Conservation (phyloP, 495 filamentous ascomycete genomes). For the Penicillium paxilli region DNA sequence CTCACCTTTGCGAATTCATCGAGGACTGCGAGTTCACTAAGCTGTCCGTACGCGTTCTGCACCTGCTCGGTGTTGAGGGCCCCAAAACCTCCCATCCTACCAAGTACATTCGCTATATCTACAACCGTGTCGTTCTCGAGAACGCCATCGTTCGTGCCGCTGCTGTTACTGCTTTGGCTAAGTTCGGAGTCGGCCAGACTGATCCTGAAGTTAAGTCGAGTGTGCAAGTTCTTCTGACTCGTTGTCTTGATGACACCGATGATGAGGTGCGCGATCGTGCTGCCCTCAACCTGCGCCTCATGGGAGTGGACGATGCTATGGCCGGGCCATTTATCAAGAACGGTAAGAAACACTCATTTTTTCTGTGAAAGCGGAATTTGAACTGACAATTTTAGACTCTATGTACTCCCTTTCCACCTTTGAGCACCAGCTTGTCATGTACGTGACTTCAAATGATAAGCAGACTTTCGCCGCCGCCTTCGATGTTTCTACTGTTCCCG, state of each 20-base stretch:
- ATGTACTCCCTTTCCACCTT: conserved; percentile 96
- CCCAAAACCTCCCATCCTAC: conserved; percentile 94
- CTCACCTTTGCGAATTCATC: conserved; percentile 97
- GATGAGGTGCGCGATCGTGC: conserved; percentile 97
- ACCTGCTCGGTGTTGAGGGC: conserved; percentile 90
- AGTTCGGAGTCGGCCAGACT: conserved; percentile 96
- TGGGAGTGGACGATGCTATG: conserved; percentile 80
- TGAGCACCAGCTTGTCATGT: conserved; percentile 96
- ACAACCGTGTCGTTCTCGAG: conserved; percentile 96
- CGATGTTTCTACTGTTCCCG: conserved; percentile 86
- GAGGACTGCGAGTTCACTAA: conserved; percentile 99
- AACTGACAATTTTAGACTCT: conserved; percentile 34
- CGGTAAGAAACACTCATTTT: conserved; percentile 52
- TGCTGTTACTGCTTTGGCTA: conserved; percentile 91
- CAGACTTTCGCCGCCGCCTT: conserved; percentile 83
- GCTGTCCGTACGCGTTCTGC: conserved; percentile 90
- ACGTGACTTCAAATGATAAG: conserved; percentile 87
- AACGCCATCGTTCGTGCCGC: conserved; percentile 95
- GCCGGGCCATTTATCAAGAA: conserved; percentile 88
- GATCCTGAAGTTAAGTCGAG: conserved; percentile 95
- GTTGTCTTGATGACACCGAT: conserved; percentile 95
- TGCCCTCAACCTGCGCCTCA: conserved; percentile 86
- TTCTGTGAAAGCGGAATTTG: background rate
- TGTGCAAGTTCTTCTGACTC: conserved; percentile 85
- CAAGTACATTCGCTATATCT: conserved; percentile 99